Evolutionary conservation across 2,329 filamentous ascomycete genomes (phyloP).

Genomic region (Fusarium cicatricum): DNA sequence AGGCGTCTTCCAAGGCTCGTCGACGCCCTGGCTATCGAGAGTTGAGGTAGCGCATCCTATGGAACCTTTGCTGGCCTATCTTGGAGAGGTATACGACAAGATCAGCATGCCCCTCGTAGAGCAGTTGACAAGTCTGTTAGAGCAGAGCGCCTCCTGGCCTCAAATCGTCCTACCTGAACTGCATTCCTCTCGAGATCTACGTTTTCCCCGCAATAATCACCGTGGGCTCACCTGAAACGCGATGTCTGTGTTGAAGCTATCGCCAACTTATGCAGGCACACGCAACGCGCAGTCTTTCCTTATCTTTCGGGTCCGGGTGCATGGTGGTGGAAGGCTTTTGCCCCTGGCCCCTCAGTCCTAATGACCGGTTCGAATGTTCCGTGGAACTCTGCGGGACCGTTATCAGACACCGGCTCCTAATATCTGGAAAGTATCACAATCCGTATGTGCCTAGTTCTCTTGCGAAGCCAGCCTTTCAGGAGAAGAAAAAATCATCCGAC

Average conservation of each 20-base stretch:
- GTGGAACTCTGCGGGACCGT: no score
- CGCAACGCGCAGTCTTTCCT: neutral
- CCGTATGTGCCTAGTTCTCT: neutral
- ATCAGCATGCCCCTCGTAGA: neutral
- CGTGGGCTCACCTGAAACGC: neutral
- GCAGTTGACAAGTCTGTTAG: neutral
- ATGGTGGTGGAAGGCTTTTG: neutral
- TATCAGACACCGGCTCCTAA: no score
- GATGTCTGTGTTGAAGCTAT: neutral
- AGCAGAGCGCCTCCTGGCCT: conserved; percentile 1
- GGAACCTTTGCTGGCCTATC: neutral
- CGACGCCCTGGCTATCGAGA: neutral
- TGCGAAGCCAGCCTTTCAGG: no score
- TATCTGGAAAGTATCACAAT: neutral
- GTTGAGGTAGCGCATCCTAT: neutral
- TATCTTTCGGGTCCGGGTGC: neutral
- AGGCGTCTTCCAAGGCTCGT: neutral
- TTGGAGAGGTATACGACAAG: neutral
- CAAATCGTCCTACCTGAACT: neutral
- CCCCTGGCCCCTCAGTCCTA: neutral
- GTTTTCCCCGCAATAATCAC: conserved; percentile 1
- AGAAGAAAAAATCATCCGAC: neutral
- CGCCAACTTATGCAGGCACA: conserved; percentile 3
- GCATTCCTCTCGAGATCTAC: conserved; percentile 2
- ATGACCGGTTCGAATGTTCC: neutral